These are phyloP conservation scores for Diplodia mutila DNA, from an alignment of 2,329 filamentous ascomycete species.

Conservation along the genomic window DNA sequence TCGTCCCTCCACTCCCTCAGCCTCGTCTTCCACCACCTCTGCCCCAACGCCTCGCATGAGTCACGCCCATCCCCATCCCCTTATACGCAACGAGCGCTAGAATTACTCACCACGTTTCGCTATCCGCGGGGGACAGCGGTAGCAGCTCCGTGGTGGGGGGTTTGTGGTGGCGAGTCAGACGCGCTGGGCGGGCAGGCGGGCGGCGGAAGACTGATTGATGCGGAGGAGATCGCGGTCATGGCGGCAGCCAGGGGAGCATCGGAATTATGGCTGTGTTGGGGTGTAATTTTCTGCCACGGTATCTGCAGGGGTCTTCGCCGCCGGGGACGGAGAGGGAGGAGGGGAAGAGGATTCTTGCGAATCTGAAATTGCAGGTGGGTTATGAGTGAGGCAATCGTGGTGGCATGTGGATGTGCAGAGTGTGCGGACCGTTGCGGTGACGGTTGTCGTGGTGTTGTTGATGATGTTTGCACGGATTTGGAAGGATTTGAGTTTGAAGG, in stretches of 20 bases:
- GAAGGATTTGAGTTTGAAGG: too few species aligned
- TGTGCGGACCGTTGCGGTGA: too few species aligned
- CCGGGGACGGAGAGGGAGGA: constrained; percentile 46
- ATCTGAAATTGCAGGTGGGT: too few species aligned
- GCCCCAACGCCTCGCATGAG: background rate
- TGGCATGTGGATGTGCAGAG: too few species aligned
- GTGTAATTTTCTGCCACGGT: constrained; percentile 54
- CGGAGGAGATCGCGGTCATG: background rate
- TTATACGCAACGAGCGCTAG: background rate
- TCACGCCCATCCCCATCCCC: background rate
- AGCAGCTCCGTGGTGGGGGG: too few species aligned
- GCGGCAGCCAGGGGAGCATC: too few species aligned
- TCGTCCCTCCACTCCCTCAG: constrained; percentile 1
- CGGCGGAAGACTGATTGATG: background rate
- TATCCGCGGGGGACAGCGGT: too few species aligned
- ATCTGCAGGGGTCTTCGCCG: constrained; percentile 49
- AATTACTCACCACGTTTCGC: background rate
- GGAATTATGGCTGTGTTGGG: background rate
- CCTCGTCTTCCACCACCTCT: constrained; percentile 27
- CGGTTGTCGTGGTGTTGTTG: too few species aligned
- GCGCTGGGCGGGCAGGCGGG: too few species aligned
- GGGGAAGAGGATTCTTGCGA: constrained; percentile 54
- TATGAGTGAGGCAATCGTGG: too few species aligned
- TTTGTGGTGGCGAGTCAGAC: background rate
- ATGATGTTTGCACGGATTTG: too few species aligned